Percentiles rank a stretch among this genome's conserved stretches.
Evolutionary conservation across 2,329 filamentous ascomycete species (phyloP).

Genomic region (Penicillium sp.): DNA sequence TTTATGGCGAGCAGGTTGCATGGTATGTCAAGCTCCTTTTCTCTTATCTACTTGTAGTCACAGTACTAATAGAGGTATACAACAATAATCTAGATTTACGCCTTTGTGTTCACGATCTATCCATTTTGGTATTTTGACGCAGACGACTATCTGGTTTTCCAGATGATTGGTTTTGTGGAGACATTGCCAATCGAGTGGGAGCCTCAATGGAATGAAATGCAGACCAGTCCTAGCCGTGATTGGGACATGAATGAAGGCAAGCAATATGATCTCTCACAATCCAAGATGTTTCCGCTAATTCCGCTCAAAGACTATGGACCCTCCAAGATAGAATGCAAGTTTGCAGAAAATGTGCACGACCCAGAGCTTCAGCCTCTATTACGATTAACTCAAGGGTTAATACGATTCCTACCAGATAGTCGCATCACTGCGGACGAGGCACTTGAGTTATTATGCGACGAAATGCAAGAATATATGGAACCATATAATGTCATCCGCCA

Average conservation of each 20-base stretch:
- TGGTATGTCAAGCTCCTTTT: constrained; percentile 12
- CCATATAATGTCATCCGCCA: too few species aligned
- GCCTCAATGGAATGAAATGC: constrained; percentile 16
- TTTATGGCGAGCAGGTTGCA: constrained; percentile 29
- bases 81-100: constrained; percentile 22
- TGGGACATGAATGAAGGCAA: constrained; percentile 1
- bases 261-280: not conserved
- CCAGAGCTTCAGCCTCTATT: constrained; percentile 13
- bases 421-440: constrained; percentile 10
- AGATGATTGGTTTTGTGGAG: constrained; percentile 25
- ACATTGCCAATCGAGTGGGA: constrained; percentile 20
- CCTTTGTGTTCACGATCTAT: constrained; percentile 16
- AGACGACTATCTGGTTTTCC: constrained; percentile 12
- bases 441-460: constrained; percentile 8
- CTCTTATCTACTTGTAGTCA: not conserved
- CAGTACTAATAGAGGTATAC: not conserved
- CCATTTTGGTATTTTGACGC: constrained; percentile 20
- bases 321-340: constrained; percentile 16
- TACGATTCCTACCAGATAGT: constrained; percentile 14
- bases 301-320: constrained; percentile 1
- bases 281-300: not conserved
- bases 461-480: not conserved
- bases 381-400: constrained; percentile 16
- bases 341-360: constrained; percentile 9
- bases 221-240: constrained; percentile 1